Evolutionary conservation across 768 basidiomycete genomes (phyloP), one percentile per base, ranked within the genome.

Genomic region (Dendrothele bispora): DNA sequence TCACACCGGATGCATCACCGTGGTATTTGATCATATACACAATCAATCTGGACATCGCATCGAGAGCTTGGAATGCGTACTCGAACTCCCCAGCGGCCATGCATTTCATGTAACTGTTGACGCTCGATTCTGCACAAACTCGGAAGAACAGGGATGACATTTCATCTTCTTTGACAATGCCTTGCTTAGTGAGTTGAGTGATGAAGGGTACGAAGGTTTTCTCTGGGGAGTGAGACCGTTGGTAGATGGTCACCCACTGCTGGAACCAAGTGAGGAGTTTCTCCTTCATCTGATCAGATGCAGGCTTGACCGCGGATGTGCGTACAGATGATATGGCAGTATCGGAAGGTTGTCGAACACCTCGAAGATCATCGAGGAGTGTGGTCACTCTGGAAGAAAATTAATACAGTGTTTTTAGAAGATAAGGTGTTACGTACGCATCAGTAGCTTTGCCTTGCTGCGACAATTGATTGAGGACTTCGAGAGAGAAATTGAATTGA

Each of bases 11-110:
- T 22, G 94, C 91, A 69, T 99, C 97, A 10, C 95, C 97, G 56
- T 98, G 95, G 65, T 98, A 98, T 73, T 98, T 98, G 81, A 98
- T 94, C 70, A 99, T 95, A 67, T 97, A 93, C 28, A 92, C 89
- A 55, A 99, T 91, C 51, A 99, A 75, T 54, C 93, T 83, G 29
- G 95, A 92, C 75, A 98, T 84, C 1, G 97, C 94, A 66, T 99
- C 97, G 58, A 98, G 74, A 14, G 93, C 89, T 63, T 91, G 93
- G 74, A 95, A 98, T 20, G 90, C 83, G 48, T 82, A 80, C 28
- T 81, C 80, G 52, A 77, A 81, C 58, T 92, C 88, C 37, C 87
- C 85, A 8, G 82, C 72, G 21, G 84, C 77, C 28, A 86, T 69
- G 55, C 81, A 84, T 63, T 90, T 85, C 64, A 84, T 69, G 69